Conservation (phyloP, 805 yeast species). For the Kluyveromyces lactis region DNA sequence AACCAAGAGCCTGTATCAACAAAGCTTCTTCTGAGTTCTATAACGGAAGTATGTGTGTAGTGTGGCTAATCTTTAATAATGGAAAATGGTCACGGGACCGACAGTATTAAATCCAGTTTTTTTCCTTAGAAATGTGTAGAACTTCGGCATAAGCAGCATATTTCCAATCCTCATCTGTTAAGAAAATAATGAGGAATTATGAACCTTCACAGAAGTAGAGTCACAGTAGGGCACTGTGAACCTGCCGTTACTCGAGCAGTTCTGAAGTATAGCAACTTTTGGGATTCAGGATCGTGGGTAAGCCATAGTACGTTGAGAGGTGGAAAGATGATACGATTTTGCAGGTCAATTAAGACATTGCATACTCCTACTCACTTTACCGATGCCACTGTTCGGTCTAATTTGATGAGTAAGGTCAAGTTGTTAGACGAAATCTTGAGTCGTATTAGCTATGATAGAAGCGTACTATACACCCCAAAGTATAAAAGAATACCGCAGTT, state of each 20-base stretch:
- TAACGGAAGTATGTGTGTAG: not conserved
- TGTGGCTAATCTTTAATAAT: too few species aligned
- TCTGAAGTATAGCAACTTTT: too few species aligned
- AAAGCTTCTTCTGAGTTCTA: not conserved
- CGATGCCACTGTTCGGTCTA: constrained; percentile 8
- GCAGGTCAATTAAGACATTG: constrained; percentile 18
- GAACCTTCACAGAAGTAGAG: too few species aligned
- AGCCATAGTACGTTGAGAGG: too few species aligned
- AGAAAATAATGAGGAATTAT: too few species aligned
- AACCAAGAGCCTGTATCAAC: too few species aligned
- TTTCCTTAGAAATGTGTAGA: not conserved
- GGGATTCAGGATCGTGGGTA: too few species aligned
- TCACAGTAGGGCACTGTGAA: too few species aligned
- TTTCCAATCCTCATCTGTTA: too few species aligned
- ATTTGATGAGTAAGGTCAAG: constrained; percentile 13
- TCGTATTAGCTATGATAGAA: constrained; percentile 16
- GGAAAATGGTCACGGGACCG: too few species aligned
- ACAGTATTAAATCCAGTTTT: not conserved
- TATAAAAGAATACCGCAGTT: constrained; percentile 18
- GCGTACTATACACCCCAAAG: constrained; percentile 18
- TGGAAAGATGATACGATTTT: not conserved
- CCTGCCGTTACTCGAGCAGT: too few species aligned
- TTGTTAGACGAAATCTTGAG: constrained; percentile 16
- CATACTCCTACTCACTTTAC: constrained; percentile 20
- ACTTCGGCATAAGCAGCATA: not conserved